phyloP scores from a whole-genome alignment of 2,329 filamentous ascomycete genomes.

The Fusarium marasasianum region DNA sequence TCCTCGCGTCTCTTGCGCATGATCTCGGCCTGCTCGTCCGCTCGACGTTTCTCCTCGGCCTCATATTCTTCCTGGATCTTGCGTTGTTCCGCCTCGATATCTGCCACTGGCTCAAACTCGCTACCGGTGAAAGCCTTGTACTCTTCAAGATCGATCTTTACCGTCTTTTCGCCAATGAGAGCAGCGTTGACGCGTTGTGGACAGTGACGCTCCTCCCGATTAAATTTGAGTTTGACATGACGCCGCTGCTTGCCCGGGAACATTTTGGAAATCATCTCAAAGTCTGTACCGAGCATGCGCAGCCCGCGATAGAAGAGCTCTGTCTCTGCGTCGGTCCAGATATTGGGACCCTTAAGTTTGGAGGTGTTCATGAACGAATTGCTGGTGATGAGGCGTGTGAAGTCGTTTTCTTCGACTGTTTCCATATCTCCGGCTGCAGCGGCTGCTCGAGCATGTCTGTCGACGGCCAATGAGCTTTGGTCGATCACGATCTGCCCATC shows the following conservation, averaged over 20 bases:
- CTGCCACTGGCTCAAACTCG: constrained; percentile 65
- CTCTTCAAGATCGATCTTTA: constrained; percentile 68
- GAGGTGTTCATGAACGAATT: constrained; percentile 70
- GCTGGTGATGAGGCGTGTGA: constrained; percentile 76
- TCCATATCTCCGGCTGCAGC: constrained; percentile 63
- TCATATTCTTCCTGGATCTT: constrained; percentile 57
- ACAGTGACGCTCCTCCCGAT: constrained; percentile 76
- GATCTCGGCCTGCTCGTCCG: constrained; percentile 59
- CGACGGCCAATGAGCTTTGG: constrained; percentile 72
- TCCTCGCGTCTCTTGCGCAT: constrained; percentile 60
- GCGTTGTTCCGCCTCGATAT: constrained; percentile 65
- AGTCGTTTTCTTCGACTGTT: constrained; percentile 80
- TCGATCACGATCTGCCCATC: constrained; percentile 79
- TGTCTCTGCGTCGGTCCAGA: constrained; percentile 77
- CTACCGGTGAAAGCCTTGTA: constrained; percentile 64
- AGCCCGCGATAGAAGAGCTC: constrained; percentile 81
- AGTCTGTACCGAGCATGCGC: constrained; percentile 82
- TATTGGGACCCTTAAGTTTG: constrained; percentile 70
- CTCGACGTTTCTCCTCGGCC: constrained; percentile 53
- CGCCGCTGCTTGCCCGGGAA: constrained; percentile 77
- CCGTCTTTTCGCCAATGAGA: constrained; percentile 67
- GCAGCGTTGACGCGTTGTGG: constrained; percentile 71
- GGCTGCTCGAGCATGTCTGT: constrained; percentile 72
- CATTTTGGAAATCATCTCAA: constrained; percentile 80
- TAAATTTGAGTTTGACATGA: constrained; percentile 85